Percentiles rank a stretch among this genome's conserved stretches.
Evolutionary conservation across 345 rosid species (phyloP).

Genomic region (Gossypium australe): DNA sequence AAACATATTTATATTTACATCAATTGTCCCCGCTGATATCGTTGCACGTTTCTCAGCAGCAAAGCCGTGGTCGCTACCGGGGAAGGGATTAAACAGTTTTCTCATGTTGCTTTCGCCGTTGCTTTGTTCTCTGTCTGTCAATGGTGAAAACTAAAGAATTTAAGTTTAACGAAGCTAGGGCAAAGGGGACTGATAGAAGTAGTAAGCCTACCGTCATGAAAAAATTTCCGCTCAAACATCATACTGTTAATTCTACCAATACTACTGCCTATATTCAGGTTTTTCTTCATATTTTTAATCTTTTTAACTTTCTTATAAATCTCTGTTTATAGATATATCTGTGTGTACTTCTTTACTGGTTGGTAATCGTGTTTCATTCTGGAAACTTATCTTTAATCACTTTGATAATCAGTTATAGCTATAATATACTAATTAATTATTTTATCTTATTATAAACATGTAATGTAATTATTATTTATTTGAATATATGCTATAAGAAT

Average conservation of each 20-base stretch:
- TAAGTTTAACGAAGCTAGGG: background rate
- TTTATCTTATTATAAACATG: background rate
- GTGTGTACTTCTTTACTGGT: background rate
- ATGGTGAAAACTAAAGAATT: background rate
- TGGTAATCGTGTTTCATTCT: background rate
- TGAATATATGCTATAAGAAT: too few relatives aligned
- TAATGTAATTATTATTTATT: background rate
- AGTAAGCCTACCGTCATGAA: background rate
- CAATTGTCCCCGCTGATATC: too few relatives aligned
- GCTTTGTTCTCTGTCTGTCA: background rate
- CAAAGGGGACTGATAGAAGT: background rate
- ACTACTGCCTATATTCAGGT: slow-evolving; percentile 91
- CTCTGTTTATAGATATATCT: background rate
- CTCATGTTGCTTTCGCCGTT: background rate
- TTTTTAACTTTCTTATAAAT: background rate
- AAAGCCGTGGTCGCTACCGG: background rate
- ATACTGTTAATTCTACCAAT: slow-evolving; percentile 50
- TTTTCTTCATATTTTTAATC: background rate
- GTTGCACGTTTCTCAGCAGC: background rate
- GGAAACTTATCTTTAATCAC: background rate
- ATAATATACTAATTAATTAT: background rate
- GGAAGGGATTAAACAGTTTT: background rate
- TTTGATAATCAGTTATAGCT: too few relatives aligned
- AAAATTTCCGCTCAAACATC: background rate
- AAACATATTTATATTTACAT: too few relatives aligned